Evolutionary conservation across 2,329 filamentous ascomycete species (phyloP).

Genomic region (Penicillium sp.): DNA sequence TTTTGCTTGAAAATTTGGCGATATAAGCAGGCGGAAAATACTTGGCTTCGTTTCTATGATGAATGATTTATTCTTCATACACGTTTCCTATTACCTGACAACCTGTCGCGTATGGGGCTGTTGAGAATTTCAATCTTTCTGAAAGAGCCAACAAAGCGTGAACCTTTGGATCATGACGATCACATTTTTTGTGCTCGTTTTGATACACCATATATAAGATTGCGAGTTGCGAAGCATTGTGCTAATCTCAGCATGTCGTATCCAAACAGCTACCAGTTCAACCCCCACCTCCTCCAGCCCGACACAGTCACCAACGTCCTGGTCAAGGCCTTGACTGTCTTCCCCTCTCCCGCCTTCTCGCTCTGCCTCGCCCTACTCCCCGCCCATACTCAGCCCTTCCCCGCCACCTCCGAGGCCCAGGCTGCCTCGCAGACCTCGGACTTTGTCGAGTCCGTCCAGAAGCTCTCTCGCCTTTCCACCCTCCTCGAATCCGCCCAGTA

Average conservation of each 20-base stretch:
- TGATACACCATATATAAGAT: neutral
- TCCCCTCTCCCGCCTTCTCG: conserved; percentile 93
- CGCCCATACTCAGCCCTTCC: conserved; percentile 70
- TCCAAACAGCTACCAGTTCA: conserved; percentile 87
- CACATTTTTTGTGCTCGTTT: neutral
- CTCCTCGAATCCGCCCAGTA: conserved; percentile 91
- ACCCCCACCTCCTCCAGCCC: conserved; percentile 95
- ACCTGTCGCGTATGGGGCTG: conserved; percentile 50
- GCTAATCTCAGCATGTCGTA: conserved; percentile 11
- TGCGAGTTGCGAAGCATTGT: neutral
- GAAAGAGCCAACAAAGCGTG: conserved; percentile 53
- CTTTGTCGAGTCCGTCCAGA: conserved; percentile 84
- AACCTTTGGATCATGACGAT: conserved; percentile 12
- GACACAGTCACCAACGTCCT: conserved; percentile 99
- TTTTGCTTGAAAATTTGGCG: neutral
- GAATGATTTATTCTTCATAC: conserved; percentile 60
- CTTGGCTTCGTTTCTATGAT: conserved; percentile 58
- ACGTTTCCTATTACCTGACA: conserved; percentile 99
- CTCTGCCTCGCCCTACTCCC: conserved; percentile 93
- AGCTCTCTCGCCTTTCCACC: conserved; percentile 79
- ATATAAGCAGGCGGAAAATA: neutral
- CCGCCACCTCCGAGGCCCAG: conserved; percentile 51
- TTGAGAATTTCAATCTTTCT: conserved; percentile 79
- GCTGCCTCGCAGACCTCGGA: conserved; percentile 44
- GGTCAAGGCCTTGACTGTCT: conserved; percentile 95